These are phyloP conservation scores for Chaetoceros tenuissimus DNA, from an alignment of 108 stramenopile genomes.

Conservation along the genomic window DNA sequence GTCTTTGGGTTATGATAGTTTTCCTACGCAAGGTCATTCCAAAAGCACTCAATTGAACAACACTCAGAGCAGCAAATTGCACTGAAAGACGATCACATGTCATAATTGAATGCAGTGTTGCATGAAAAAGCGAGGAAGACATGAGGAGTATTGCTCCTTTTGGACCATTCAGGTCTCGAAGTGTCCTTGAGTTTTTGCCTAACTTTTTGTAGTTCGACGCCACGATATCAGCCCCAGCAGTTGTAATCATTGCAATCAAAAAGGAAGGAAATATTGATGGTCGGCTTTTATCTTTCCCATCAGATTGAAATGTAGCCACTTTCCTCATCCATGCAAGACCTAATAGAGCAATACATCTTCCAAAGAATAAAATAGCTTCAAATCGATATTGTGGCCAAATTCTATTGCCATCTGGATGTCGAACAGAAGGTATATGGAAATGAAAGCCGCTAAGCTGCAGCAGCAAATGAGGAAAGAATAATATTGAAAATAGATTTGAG, in stretches of 20 bases:
- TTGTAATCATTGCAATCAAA: slow-evolving; percentile 5
- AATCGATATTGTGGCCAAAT: slow-evolving; percentile 19
- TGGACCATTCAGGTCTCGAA: slow-evolving; percentile 11
- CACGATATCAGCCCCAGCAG: slow-evolving; percentile 4
- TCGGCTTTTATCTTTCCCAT: too few relatives aligned
- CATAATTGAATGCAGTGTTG: slow-evolving; percentile 13
- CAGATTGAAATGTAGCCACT: background rate
- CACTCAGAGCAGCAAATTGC: slow-evolving; percentile 15
- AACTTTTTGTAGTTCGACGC: background rate
- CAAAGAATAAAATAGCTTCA: slow-evolving; percentile 12
- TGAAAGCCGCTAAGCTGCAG: slow-evolving; percentile 11
- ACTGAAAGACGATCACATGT: slow-evolving; percentile 11
- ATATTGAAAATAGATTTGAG: background rate
- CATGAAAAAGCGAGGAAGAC: slow-evolving; percentile 19
- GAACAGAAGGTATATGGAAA: slow-evolving; percentile 7
- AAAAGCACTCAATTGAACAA: slow-evolving; percentile 13
- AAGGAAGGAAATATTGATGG: background rate
- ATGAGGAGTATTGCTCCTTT: slow-evolving; percentile 5
- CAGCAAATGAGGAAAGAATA: slow-evolving; percentile 13
- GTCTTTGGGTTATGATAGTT: slow-evolving; percentile 5
- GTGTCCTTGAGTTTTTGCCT: slow-evolving; percentile 2
- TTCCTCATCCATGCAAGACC: slow-evolving; percentile 11
- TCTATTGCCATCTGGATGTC: slow-evolving; percentile 18
- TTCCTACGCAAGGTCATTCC: slow-evolving; percentile 16
- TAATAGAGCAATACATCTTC: slow-evolving; percentile 2